Percentiles rank a stretch among this genome's conserved stretches.
Conservation (phyloP, 768 basidiomycete species). For the Boletus tylopilopsis region DNA sequence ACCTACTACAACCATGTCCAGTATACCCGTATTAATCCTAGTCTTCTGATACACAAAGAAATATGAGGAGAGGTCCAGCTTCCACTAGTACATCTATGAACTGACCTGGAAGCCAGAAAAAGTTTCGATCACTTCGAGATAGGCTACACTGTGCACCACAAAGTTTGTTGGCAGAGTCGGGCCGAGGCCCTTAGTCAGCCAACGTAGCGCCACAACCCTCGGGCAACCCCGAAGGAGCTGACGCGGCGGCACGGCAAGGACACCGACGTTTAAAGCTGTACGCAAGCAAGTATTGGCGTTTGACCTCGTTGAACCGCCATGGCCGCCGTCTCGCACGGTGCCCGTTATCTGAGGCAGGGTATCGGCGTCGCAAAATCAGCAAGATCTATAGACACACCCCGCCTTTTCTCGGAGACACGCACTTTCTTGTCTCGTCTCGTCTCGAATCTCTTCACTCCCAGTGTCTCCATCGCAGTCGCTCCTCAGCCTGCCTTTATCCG, state of each 20-base stretch:
- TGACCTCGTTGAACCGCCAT: too few species aligned
- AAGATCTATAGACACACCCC: slow-evolving; percentile 48
- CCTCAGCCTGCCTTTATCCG: slow-evolving; percentile 10
- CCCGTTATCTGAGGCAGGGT: slow-evolving; percentile 25
- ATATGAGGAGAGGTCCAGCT: too few species aligned
- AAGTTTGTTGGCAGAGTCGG: too few species aligned
- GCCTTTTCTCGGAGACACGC: slow-evolving; percentile 50
- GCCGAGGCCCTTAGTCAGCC: slow-evolving; percentile 17
- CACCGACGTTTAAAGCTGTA: too few species aligned
- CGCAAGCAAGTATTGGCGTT: too few species aligned
- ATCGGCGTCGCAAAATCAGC: slow-evolving; percentile 15
- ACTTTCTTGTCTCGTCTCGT: slow-evolving; percentile 55
- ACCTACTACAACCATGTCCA: too few species aligned
- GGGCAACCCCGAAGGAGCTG: too few species aligned
- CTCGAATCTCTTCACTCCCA: slow-evolving; percentile 55
- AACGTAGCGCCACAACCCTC: too few species aligned
- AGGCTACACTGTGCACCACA: too few species aligned
- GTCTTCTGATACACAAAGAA: too few species aligned
- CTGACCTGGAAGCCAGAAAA: not conserved
- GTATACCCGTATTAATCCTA: too few species aligned
- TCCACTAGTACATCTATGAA: not conserved
- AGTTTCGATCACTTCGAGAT: too few species aligned
- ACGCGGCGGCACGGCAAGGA: slow-evolving; percentile 11
- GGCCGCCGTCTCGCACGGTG: slow-evolving; percentile 25
- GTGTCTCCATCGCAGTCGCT: slow-evolving; percentile 25